Evolutionary conservation across 257 asterid genomes (phyloP), one percentile per base, ranked within the genome.

Genomic region (Mentha longifolia): DNA sequence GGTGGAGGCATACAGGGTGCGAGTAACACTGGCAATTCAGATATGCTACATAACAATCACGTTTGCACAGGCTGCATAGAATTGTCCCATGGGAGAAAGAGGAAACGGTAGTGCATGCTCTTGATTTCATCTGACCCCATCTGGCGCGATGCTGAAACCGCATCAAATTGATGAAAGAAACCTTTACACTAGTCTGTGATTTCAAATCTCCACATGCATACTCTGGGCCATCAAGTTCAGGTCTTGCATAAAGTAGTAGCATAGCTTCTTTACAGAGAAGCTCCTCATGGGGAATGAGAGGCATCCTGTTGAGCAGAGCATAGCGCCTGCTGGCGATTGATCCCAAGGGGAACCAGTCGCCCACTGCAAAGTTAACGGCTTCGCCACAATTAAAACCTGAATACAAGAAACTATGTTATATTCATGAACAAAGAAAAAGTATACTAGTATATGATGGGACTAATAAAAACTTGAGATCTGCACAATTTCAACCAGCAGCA

Each of bases 361-460:
- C 97, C 52, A 81, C 82, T 47, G 99, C 97, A 79, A 94, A 94
- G 86, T 94, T 94, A 15, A 94, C 99, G 46, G 99, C 99, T 81
- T 91, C 99, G 10, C 97, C 99, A 78, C 99, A 94, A 76, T 91
- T 91, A 79, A 94, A 91, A 74, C 99, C 99, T 94, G 83, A 54
- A 67, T 15, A 14, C 20, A 31, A 12, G 6, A 69, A 41, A 49
- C 9, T 4, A n/a, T 43, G 37, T 19, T 4, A 50, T 46, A 45
- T 31, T 50, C 56, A 47, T 33, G 39, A 20, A 33, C 20, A 49
- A 31, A 54, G 20, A 52, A 11, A n/a, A 20, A 55, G 12, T 45
- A 30, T 16, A 45, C 45, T 15, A n/a, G n/a, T n/a, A 41, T 11
- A 56, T 37, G 13, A 52, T 1, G n/a, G 37, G 20, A 6, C 6